Conservation (phyloP, 306 rosid genomes). For the Glycyrrhiza uralensis region DNA sequence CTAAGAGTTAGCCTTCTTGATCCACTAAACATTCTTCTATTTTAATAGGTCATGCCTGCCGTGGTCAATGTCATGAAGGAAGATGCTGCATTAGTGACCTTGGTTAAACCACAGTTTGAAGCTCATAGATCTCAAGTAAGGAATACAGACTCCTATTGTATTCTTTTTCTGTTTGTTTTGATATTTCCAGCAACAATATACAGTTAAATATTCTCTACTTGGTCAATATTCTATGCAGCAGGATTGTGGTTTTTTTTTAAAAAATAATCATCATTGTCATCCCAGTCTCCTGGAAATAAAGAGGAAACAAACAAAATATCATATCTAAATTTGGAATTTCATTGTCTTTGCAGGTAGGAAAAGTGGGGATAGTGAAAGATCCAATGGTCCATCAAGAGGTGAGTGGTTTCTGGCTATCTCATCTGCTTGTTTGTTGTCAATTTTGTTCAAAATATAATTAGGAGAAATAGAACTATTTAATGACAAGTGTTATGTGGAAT, state of each 20-base stretch:
- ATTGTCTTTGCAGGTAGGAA: slow-evolving; percentile 44
- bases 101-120: slow-evolving; percentile 96
- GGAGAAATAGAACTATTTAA: slow-evolving; percentile 2
- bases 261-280: slow-evolving; percentile 25
- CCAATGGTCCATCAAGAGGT: slow-evolving; percentile 54
- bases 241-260: not conserved
- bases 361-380: slow-evolving; percentile 58
- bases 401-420: slow-evolving; percentile 8
- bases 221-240: not conserved
- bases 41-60: slow-evolving; percentile 90
- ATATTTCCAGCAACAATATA: not conserved
- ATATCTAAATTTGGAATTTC: slow-evolving; percentile 1
- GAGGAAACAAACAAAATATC: not conserved
- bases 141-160: not conserved
- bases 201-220: not conserved
- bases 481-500: not conserved
- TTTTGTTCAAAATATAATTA: not conserved
- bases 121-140: slow-evolving; percentile 87
- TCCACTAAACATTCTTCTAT: slow-evolving; percentile 13
- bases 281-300: not conserved
- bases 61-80: slow-evolving; percentile 79
- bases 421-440: not conserved
- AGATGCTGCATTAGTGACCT: slow-evolving; percentile 69
- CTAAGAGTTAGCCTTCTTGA: not conserved
- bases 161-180: not conserved